Percentiles rank a stretch among this genome's conserved stretches.
Evolutionary conservation across 1,139 yeast genomes (phyloP).

Genomic region (Debaryomyces psychrophilus): DNA sequence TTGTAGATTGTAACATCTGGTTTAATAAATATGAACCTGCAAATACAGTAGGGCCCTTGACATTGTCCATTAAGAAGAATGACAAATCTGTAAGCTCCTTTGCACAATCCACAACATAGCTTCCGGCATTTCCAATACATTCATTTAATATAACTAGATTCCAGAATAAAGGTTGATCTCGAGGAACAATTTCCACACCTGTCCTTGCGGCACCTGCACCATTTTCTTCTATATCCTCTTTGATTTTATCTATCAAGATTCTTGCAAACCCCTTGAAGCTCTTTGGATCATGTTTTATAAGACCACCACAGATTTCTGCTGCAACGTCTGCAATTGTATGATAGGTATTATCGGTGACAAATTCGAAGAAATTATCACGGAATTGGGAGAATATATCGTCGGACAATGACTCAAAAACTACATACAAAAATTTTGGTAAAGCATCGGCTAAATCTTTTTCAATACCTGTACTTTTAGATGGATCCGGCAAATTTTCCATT

Average conservation of each 20-base stretch:
- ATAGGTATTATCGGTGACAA: conserved; percentile 61
- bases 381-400: conserved; percentile 60
- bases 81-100: conserved; percentile 56
- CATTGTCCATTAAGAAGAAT: conserved; percentile 52
- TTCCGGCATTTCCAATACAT: conserved; percentile 69
- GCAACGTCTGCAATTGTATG: conserved; percentile 69
- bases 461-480: conserved; percentile 47
- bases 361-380: conserved; percentile 56
- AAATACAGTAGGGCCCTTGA: conserved; percentile 65
- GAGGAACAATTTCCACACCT: conserved; percentile 67
- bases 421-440: conserved; percentile 66
- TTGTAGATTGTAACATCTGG: conserved; percentile 65
- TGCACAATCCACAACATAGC: conserved; percentile 46
- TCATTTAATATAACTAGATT: conserved; percentile 72
- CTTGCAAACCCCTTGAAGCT: conserved; percentile 49
- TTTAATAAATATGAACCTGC: conserved; percentile 59
- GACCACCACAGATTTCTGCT: conserved; percentile 70
- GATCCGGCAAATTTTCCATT: conserved; percentile 78
- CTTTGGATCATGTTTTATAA: conserved; percentile 64
- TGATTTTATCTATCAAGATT: conserved; percentile 54
- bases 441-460: conserved; percentile 58
- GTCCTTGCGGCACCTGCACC: conserved; percentile 81
- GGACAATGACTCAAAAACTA: conserved; percentile 71
- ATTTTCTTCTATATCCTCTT: conserved; percentile 75
- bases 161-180: conserved; percentile 80